phyloP scores from a whole-genome alignment of 2,329 filamentous ascomycete species.

The Stemphylium lycopersici region DNA sequence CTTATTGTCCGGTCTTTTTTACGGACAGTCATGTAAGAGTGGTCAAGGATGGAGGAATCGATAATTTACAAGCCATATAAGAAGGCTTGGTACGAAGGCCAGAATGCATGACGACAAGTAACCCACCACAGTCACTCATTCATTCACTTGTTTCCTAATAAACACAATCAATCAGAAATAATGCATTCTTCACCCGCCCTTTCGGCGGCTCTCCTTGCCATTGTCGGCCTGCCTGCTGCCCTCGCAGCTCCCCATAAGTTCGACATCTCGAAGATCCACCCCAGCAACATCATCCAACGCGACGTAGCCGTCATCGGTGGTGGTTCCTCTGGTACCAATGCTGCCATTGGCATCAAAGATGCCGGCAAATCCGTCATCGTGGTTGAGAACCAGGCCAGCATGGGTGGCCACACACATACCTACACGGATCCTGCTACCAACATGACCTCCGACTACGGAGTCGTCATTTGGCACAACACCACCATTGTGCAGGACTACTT shows the following conservation, averaged over 20 bases:
- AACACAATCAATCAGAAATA: neutral
- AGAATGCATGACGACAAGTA: too few relatives aligned
- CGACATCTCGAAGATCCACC: neutral
- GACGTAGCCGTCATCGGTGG: conserved; percentile 53
- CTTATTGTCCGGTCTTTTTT: neutral
- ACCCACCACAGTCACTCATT: neutral
- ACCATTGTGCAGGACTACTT: conserved; percentile 42
- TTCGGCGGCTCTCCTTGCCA: neutral
- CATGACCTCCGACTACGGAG: conserved; percentile 44
- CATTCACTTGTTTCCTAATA: neutral
- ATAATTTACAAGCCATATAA: neutral
- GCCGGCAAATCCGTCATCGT: conserved; percentile 47
- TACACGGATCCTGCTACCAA: conserved; percentile 49
- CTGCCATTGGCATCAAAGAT: conserved; percentile 50
- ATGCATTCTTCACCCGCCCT: neutral
- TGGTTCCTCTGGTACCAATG: conserved; percentile 51
- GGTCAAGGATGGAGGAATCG: neutral
- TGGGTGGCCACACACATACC: conserved; percentile 60
- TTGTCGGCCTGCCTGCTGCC: neutral
- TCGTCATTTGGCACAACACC: conserved; percentile 49
- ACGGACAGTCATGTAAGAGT: neutral
- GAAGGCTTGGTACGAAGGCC: neutral
- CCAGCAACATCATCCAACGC: conserved; percentile 1
- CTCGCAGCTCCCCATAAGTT: neutral
- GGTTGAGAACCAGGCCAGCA: conserved; percentile 46